These are phyloP conservation scores for Aspergillus transmontanensis DNA, from an alignment of 2,329 filamentous ascomycete species.

Conservation along the genomic window DNA sequence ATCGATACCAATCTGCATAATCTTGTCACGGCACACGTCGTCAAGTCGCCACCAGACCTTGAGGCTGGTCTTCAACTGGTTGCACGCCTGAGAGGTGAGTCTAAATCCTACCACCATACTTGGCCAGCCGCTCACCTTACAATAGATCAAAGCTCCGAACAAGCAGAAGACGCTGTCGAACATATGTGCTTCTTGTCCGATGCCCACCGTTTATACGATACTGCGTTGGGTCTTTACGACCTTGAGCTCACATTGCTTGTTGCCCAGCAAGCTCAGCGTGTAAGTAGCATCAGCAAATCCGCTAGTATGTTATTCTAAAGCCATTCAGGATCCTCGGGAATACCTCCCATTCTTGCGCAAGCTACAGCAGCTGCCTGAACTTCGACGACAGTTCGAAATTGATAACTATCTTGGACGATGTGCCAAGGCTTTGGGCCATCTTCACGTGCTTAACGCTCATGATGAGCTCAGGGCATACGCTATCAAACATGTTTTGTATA, in stretches of 20 bases:
- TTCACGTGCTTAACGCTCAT: constrained; percentile 73
- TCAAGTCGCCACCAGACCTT: constrained; percentile 87
- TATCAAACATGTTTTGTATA: constrained; percentile 77
- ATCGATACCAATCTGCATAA: constrained; percentile 76
- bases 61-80: constrained; percentile 82
- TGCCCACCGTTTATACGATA: constrained; percentile 87
- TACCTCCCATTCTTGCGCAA: constrained; percentile 93
- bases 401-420: constrained; percentile 82
- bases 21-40: constrained; percentile 90
- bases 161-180: constrained; percentile 86
- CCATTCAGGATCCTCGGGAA: constrained; percentile 75
- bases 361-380: constrained; percentile 71
- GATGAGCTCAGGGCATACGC: constrained; percentile 78
- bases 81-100: constrained; percentile 63
- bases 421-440: constrained; percentile 74
- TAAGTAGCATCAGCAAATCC: constrained; percentile 23
- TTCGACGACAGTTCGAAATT: constrained; percentile 78
- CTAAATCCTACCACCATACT: not conserved
- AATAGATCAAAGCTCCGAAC: constrained; percentile 62
- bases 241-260: constrained; percentile 87
- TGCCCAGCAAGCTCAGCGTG: constrained; percentile 90
- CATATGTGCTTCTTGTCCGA: constrained; percentile 98
- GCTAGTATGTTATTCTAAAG: constrained; percentile 14
- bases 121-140: constrained; percentile 18
- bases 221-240: constrained; percentile 87